Evolutionary conservation across 2,329 filamentous ascomycete genomes (phyloP).

Genomic region (Periconia digitata): DNA sequence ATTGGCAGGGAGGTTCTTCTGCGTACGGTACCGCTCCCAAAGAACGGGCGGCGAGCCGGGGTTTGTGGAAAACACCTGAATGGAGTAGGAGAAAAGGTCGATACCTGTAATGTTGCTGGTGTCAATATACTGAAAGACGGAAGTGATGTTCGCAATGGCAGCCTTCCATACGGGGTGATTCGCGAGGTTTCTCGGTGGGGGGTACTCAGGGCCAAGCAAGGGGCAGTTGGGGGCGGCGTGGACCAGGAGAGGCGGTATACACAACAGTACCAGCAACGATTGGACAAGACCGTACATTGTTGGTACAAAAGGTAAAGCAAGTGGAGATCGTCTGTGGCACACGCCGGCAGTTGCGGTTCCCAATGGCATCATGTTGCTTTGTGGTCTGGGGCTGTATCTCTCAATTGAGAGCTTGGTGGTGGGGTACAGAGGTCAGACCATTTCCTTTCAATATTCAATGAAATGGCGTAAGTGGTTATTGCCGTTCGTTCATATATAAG

Average conservation of each 20-base stretch:
- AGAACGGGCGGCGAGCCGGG: constrained; percentile 17
- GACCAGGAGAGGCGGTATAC: constrained; percentile 9
- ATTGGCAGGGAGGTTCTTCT: constrained; percentile 15
- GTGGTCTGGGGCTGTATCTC: too few species aligned
- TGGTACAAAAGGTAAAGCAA: too few species aligned
- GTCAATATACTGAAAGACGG: constrained; percentile 23
- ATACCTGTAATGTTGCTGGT: constrained; percentile 16
- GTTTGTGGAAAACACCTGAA: constrained; percentile 28
- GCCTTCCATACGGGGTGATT: constrained; percentile 22
- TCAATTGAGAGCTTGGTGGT: too few species aligned
- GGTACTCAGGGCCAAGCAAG: constrained; percentile 24
- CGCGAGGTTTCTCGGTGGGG: constrained; percentile 20
- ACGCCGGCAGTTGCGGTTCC: too few species aligned
- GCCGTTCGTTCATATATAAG: too few species aligned
- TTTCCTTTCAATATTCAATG: too few species aligned
- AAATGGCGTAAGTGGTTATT: too few species aligned
- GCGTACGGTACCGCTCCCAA: constrained; percentile 23
- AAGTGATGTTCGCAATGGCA: constrained; percentile 21
- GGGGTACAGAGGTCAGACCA: too few species aligned
- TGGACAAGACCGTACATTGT: too few species aligned
- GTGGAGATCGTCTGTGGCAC: too few species aligned
- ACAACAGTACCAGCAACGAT: constrained; percentile 10
- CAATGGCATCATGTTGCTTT: too few species aligned
- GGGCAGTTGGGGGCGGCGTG: constrained; percentile 24
- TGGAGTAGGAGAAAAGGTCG: constrained; percentile 22